A percentile compares a stretch with the other conserved stretches of the same genome.
phyloP scores from a whole-genome alignment of 768 basidiomycete genomes.

The Serendipita vermifera region DNA sequence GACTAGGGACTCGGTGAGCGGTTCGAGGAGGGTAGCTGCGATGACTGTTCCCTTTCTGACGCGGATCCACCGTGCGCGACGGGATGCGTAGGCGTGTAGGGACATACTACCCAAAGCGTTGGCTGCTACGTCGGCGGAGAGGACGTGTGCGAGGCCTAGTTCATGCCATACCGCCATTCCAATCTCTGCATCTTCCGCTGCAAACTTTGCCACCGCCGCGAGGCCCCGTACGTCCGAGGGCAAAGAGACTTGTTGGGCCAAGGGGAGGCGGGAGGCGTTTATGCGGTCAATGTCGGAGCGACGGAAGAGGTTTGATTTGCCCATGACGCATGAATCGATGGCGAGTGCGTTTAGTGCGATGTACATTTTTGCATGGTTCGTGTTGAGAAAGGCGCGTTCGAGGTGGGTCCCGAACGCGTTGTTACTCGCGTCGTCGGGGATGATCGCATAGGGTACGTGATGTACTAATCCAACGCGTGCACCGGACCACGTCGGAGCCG shows the following conservation, averaged over 20 bases:
- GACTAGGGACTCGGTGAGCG: conserved; percentile 79
- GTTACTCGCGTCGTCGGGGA: conserved; percentile 44
- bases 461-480: conserved; percentile 73
- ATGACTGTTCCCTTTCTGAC: conserved; percentile 91
- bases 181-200: conserved; percentile 99
- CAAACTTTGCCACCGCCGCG: conserved; percentile 68
- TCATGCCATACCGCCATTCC: conserved; percentile 89
- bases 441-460: conserved; percentile 82
- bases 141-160: conserved; percentile 70
- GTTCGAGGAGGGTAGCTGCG: conserved; percentile 76
- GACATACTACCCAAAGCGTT: conserved; percentile 86
- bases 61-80: conserved; percentile 91
- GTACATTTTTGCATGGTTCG: conserved; percentile 97
- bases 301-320: conserved; percentile 90
- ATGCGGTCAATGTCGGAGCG: conserved; percentile 74
- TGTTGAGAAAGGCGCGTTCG: conserved; percentile 91
- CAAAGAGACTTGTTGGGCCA: conserved; percentile 16
- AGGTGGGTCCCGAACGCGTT: conserved; percentile 58
- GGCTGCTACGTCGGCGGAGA: conserved; percentile 80
- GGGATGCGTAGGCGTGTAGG: conserved; percentile 69
- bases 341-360: conserved; percentile 82
- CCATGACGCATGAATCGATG: conserved; percentile 89
- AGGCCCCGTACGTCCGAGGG: conserved; percentile 39
- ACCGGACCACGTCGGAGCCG: conserved; percentile 23
- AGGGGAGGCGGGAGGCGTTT: conserved; percentile 36